phyloP scores from a whole-genome alignment of 768 basidiomycete species.

The Udeniomyces megalosporus region DNA sequence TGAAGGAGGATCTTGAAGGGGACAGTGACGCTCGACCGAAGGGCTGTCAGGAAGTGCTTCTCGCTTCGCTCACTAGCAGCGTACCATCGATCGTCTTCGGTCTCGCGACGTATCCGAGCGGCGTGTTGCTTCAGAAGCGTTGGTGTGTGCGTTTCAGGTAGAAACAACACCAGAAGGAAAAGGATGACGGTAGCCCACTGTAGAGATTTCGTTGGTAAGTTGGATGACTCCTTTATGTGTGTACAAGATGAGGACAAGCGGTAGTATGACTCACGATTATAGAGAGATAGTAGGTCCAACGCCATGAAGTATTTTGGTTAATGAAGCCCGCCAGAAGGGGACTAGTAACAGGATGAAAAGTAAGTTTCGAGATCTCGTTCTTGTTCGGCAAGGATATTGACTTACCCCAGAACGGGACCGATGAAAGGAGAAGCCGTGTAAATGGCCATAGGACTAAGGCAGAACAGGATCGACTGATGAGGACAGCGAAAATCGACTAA shows the following conservation, averaged over 20 bases:
- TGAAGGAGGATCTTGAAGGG: constrained; percentile 47
- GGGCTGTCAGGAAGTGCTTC: constrained; percentile 35
- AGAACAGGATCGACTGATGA: constrained; percentile 16
- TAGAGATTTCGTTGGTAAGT: background rate
- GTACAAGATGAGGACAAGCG: background rate
- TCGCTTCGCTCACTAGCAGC: constrained; percentile 45
- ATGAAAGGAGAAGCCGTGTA: constrained; percentile 43
- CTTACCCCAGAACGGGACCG: constrained; percentile 35
- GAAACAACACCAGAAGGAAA: constrained; percentile 40
- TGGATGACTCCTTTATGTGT: background rate
- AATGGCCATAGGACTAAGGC: constrained; percentile 40
- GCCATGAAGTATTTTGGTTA: constrained; percentile 38
- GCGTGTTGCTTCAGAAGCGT: constrained; percentile 49
- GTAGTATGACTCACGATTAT: constrained; percentile 33
- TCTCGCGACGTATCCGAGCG: constrained; percentile 38
- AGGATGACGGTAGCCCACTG: constrained; percentile 46
- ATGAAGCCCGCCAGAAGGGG: constrained; percentile 41
- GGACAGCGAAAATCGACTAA: too few relatives aligned
- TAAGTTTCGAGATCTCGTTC: too few relatives aligned
- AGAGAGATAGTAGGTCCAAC: constrained; percentile 62
- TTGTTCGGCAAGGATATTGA: too few relatives aligned
- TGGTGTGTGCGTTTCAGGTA: constrained; percentile 58
- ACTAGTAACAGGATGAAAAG: too few relatives aligned
- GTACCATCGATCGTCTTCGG: constrained; percentile 41
- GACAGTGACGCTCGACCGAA: constrained; percentile 45